These are phyloP conservation scores for Populus pruinosa DNA, from an alignment of 345 rosid genomes.

Conservation along the genomic window DNA sequence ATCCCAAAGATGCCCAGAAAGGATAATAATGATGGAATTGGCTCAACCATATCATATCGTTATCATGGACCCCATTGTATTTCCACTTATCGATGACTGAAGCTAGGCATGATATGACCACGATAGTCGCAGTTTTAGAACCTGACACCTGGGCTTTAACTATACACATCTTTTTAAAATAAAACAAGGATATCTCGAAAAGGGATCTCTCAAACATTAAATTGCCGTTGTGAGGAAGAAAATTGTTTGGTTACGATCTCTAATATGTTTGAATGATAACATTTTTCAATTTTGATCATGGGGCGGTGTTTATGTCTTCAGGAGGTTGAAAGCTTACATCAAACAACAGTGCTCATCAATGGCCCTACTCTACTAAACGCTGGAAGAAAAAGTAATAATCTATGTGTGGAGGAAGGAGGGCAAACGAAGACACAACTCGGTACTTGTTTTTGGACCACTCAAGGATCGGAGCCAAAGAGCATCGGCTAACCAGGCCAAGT, in stretches of 20 bases:
- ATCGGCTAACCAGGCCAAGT: constrained; percentile 18
- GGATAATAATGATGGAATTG: constrained; percentile 6
- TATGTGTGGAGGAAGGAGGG: constrained; percentile 20
- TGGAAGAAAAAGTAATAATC: constrained; percentile 8
- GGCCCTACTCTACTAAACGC: constrained; percentile 13
- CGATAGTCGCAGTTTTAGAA: constrained; percentile 8
- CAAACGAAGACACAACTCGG: constrained; percentile 12
- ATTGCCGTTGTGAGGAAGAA: background rate
- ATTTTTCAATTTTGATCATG: background rate
- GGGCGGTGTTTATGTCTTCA: background rate
- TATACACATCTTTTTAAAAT: background rate
- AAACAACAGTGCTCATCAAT: background rate
- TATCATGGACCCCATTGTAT: constrained; percentile 18
- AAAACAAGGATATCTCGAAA: background rate
- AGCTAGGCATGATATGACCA: constrained; percentile 1
- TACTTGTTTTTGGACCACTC: constrained; percentile 29
- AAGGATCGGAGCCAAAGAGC: background rate
- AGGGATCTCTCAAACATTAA: constrained; percentile 4
- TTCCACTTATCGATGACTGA: background rate
- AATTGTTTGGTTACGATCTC: background rate
- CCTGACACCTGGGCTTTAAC: background rate
- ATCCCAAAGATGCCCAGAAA: constrained; percentile 8
- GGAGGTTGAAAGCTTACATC: constrained; percentile 17
- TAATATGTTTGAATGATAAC: background rate
- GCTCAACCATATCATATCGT: constrained; percentile 19